phyloP scores from a whole-genome alignment of 2,329 filamentous ascomycete species.

The Colletotrichum kahawae region DNA sequence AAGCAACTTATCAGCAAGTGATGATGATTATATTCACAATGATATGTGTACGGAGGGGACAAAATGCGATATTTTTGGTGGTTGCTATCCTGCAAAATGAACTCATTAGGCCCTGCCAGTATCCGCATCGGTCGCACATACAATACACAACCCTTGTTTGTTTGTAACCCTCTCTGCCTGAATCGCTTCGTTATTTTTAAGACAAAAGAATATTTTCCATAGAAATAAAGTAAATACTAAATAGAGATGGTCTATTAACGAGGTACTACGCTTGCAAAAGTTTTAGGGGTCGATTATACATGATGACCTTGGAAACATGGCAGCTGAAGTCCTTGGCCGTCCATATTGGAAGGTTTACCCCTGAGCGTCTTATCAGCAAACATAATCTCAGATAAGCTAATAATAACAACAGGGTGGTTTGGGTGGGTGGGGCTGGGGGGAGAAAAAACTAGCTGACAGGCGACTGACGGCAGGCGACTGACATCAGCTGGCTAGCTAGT shows the following conservation, averaged over 20 bases:
- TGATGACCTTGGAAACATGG: too few relatives aligned
- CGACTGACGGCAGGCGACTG: neutral
- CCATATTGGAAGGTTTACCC: neutral
- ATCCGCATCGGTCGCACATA: too few relatives aligned
- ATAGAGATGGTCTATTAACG: too few relatives aligned
- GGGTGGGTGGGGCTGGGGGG: neutral
- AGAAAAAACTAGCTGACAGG: neutral
- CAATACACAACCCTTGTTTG: too few relatives aligned
- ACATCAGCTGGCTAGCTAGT: neutral
- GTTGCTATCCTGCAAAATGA: neutral
- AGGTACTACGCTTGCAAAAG: too few relatives aligned
- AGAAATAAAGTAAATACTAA: too few relatives aligned
- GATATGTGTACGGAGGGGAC: neutral
- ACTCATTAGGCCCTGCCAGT: too few relatives aligned
- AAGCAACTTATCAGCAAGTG: neutral
- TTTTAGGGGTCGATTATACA: too few relatives aligned
- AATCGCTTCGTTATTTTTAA: too few relatives aligned
- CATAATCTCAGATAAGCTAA: neutral
- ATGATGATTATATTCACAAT: neutral
- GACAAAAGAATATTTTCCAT: too few relatives aligned
- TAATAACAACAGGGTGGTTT: neutral
- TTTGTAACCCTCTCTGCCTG: too few relatives aligned
- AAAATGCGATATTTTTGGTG: neutral
- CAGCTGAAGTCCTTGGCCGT: too few relatives aligned
- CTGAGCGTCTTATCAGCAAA: neutral